Evolutionary conservation across 108 stramenopile genomes (phyloP), one percentile per base, ranked within the genome.

Genomic region (Skeletonema costatum): DNA sequence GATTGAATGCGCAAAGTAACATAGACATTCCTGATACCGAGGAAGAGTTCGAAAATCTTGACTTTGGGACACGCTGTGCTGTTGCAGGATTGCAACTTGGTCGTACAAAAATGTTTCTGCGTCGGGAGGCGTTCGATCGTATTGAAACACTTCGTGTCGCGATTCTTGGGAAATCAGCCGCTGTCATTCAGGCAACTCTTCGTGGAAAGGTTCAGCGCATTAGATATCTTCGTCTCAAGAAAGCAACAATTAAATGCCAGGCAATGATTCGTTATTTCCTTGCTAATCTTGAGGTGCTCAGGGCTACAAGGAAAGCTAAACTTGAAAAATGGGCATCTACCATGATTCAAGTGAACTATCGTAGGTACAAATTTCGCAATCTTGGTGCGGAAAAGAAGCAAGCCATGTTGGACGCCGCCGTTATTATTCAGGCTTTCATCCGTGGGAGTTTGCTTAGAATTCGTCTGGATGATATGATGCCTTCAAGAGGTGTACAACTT

Each of bases 351-450:
- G 33, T 70, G 38, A 75, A 70, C n/a, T 82, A 82, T 62, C 81
- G 81, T 21, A 70, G 71, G 17, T 76, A 76, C 41, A 69, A 44
- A 39, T 82, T 82, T 66, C 81, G 81, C 32, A 76, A 68, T 62
- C 74, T 74, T 19, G 74, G 81, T 51, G 69, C 66, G 2, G 81
- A 82, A 25, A 82, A 61, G 60, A 75, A 56, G 35, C 51, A 72
- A 12, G 69, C 69, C 33, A 81, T 81, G 73, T 25, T 81, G 30
- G 67, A 75, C 44, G 83, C 90, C 5, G 76, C 88, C 4, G 60
- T 87, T 58, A 78, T 77, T 5, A 84, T 90, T 46, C 93, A 94
- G 64, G 75, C 86, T 2, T 87, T 89, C 65, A 74, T 82, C 31
- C 85, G 93, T 25, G 90, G 93, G 3, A 76, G 81, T 25, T 71